Evolutionary conservation across 116 monocot species (phyloP), one percentile per base, ranked within the genome.

Genomic region (Trichopus zeylanicus): DNA sequence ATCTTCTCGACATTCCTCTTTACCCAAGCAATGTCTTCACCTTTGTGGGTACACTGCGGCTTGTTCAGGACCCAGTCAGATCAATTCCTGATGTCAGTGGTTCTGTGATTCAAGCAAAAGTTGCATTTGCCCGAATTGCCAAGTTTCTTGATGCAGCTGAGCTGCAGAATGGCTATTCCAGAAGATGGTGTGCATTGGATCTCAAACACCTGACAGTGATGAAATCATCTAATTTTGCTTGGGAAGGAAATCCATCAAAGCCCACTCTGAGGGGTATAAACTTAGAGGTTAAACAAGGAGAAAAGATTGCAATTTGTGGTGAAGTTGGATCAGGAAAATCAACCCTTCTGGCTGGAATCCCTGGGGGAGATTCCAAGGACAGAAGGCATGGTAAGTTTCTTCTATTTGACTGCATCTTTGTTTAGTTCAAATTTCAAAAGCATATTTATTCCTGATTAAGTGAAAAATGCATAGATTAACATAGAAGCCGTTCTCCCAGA

Each of bases 251-350:
- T 63, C 57, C 32, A 31, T 72, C 55, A 27, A 73, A 76, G 31
- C 69, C 63, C 22, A 73, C 76, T 13, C 57, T 85, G n/a, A 73
- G 51, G 15, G 70, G 73, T 29, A 60, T 84, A 58, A 70, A 62
- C 51, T 79, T 84, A 56, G 63, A 57, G n/a, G 15, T 83, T 26
- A 66, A 69, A 52, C 10, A 26, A 26, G 79, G 72, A 10, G 76
- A 79, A 18, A 84, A 84, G 59, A 72, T 80, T 19, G 85, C 76
- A 51, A 73, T 85, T 22, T 85, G 85, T 55, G 84, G 84, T 23
- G 84, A 84, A 55, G 84, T 84, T 66, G 84, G 84, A 6, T 72
- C 84, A 9, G 84, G 79, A 53, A 84, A 79, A 62, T 78, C 83
- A 7, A 83, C 78, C 55, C 74, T 84, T 42, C 63, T 79, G 54